Evolutionary conservation across 2,329 filamentous ascomycete genomes (phyloP).

Genomic region (Aspergillus viridinutans): DNA sequence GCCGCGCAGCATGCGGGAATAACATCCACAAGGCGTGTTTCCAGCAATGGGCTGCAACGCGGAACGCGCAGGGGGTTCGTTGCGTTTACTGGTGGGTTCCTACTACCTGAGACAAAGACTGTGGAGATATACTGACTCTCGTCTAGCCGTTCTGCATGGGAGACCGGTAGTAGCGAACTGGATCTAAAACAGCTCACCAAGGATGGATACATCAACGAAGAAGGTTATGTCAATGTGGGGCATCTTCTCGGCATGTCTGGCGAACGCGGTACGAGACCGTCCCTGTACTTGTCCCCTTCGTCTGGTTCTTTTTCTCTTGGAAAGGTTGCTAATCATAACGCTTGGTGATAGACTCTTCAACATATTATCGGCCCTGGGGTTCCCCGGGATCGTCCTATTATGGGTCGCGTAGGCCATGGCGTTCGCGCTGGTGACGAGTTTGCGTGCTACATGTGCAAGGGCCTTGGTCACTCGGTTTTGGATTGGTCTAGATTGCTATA

Average conservation of each 20-base stretch:
- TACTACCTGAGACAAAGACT: background rate
- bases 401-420: constrained; percentile 10
- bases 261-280: constrained; percentile 32
- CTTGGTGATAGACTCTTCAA: constrained; percentile 32
- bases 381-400: constrained; percentile 20
- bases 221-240: constrained; percentile 46
- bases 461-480: background rate
- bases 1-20: constrained; percentile 58
- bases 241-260: constrained; percentile 38
- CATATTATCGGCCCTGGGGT: constrained; percentile 40
- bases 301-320: background rate
- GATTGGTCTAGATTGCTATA: constrained; percentile 1
- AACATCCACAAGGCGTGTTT: constrained; percentile 59
- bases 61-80: constrained; percentile 29
- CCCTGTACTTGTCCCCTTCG: constrained; percentile 13
- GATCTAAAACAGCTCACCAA: constrained; percentile 29
- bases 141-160: constrained; percentile 40
- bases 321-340: background rate
- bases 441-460: background rate
- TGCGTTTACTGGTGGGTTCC: constrained; percentile 45
- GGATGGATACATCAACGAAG: constrained; percentile 24
- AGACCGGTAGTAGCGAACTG: constrained; percentile 26
- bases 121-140: background rate
- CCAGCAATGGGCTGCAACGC: constrained; percentile 47
- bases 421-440: background rate